Evolutionary conservation across 345 rosid genomes (phyloP), one percentile per base, ranked within the genome.

Genomic region (Aquilaria yunnanensis): DNA sequence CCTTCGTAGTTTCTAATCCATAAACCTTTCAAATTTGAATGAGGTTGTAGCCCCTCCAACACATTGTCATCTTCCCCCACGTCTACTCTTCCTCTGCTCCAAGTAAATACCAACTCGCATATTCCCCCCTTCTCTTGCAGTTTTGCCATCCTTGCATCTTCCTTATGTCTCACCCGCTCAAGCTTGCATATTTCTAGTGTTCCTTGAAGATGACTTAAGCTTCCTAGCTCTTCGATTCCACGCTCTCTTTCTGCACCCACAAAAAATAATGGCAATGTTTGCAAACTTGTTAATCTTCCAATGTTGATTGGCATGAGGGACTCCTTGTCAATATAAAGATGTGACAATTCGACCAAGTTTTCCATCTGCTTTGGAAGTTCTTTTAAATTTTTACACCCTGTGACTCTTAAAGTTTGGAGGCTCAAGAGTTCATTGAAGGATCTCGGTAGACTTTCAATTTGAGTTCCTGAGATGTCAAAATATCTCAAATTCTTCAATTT

Each of bases 351-450:
- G 6, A 49, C 12, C 45, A 61, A 32, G 0, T 61, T 61, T 11
- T 12, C 29, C 41, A 61, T 12, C 2, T n/a, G 11, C 9, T n/a
- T 13, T 5, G 65, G 56, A 61, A 61, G 55, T 45, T 31, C n/a
- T 33, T 61, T 12, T 12, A 51, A 12, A 31, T 1, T 2, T 1
- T 3, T 1, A 43, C 45, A 48, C 6, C 14, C 3, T 14, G 16
- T 12, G 7, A 61, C 41, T 10, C 14, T 48, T 14, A 61, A 11
- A 1, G 65, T 61, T 12, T 61, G 65, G 29, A 61, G 10, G 2
- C 47, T 69, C 43, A 48, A 56, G 13, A 69, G 62, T 31, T 61
- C 32, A 11, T 16, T 49, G 32, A 56, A 37, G 13, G 51, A 62
- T 6, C n/a, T n/a, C n/a, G n/a, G n/a, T n/a, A n/a, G n/a, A n/a